Conservation (phyloP, 192 early-diverging fungal species). For the Coemansia sp. region DNA sequence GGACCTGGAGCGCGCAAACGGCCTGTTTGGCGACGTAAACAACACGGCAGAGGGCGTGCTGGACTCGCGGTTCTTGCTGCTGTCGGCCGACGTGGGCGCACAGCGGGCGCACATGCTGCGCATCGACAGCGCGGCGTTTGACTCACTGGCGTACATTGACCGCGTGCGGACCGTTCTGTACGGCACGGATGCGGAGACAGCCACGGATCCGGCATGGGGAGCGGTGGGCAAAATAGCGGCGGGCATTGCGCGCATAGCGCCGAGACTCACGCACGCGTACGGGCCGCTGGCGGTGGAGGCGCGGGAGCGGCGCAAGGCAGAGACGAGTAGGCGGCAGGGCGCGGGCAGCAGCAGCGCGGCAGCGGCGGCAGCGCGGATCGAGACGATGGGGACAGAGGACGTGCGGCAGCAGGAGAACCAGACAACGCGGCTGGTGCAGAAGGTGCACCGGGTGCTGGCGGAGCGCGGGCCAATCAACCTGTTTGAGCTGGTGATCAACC, state of each 20-base stretch:
- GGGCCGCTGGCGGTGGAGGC: constrained; percentile 39
- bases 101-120: constrained; percentile 77
- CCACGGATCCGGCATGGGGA: constrained; percentile 57
- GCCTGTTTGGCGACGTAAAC: constrained; percentile 57
- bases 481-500: constrained; percentile 88
- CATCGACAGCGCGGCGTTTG: constrained; percentile 71
- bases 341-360: not conserved
- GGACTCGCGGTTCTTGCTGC: constrained; percentile 78
- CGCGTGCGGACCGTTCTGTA: constrained; percentile 58
- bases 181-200: constrained; percentile 52
- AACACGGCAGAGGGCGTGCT: constrained; percentile 84
- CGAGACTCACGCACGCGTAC: constrained; percentile 77
- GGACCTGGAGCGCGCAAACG: constrained; percentile 43
- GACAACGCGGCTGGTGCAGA: constrained; percentile 76
- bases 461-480: constrained; percentile 62
- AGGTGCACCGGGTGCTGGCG: constrained; percentile 62
- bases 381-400: constrained; percentile 64
- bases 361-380: constrained; percentile 32
- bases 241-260: constrained; percentile 54
- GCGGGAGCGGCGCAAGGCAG: constrained; percentile 20
- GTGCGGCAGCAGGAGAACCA: constrained; percentile 81
- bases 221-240: constrained; percentile 58
- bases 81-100: constrained; percentile 69
- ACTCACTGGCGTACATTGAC: constrained; percentile 73
- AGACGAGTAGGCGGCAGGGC: not conserved